These are phyloP conservation scores for Metschnikowia lunata DNA, from an alignment of 805 yeast species.

Conservation along the genomic window DNA sequence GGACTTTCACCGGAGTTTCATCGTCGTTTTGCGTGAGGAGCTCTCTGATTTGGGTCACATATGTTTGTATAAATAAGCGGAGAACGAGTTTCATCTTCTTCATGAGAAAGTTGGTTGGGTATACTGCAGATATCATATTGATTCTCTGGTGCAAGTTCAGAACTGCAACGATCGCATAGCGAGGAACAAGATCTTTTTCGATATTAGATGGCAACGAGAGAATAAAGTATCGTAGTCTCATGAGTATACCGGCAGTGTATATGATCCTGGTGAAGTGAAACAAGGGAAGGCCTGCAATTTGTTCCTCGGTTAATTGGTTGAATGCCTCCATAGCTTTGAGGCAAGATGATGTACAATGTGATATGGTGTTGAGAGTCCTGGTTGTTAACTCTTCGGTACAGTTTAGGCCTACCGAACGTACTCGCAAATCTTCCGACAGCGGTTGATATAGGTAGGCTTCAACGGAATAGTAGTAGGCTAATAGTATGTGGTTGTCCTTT, in stretches of 20 bases:
- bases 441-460: conserved; percentile 68
- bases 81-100: conserved; percentile 53
- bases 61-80: conserved; percentile 58
- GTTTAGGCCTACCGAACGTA: conserved; percentile 3
- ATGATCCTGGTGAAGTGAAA: conserved; percentile 53
- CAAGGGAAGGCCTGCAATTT: conserved; percentile 54
- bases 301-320: conserved; percentile 39
- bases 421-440: conserved; percentile 22
- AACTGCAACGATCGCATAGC: conserved; percentile 35
- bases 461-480: conserved; percentile 55
- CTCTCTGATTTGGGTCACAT: conserved; percentile 48
- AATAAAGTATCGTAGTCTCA: conserved; percentile 53
- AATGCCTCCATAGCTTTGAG: conserved; percentile 47
- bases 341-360: conserved; percentile 52
- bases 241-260: conserved; percentile 62
- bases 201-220: conserved; percentile 46
- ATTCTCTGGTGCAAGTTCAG: conserved; percentile 27
- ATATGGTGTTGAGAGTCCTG: conserved; percentile 40
- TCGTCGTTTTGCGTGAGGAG: conserved; percentile 24
- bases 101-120: conserved; percentile 44
- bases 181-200: conserved; percentile 46
- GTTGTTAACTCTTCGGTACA: conserved; percentile 18
- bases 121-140: conserved; percentile 23
- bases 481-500: conserved; percentile 34
- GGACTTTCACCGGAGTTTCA: conserved; percentile 11